phyloP scores from a whole-genome alignment of 176 grass and related monocot species.

The Calamus simplicifolius region DNA sequence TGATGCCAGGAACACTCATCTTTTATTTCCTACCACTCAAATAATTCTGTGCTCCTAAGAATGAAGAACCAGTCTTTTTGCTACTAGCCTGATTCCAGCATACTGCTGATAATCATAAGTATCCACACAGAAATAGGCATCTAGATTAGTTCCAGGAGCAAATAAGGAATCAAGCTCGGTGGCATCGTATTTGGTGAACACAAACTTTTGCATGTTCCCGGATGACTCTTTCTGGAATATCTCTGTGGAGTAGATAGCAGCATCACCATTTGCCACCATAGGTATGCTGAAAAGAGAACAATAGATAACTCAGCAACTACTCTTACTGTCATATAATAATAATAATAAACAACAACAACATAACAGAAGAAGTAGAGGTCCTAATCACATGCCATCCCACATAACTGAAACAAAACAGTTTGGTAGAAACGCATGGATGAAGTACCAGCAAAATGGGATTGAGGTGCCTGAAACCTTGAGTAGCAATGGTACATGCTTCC shows the following conservation, averaged over 20 bases:
- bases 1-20: no score
- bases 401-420: conserved; percentile 2
- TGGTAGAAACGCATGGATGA: no score
- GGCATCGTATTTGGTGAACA: conserved; percentile 45
- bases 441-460: no score
- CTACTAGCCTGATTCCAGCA: conserved; percentile 62
- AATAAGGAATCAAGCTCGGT: conserved; percentile 48
- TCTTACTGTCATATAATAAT: conserved; percentile 1
- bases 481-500: no score
- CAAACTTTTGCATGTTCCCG: conserved; percentile 62
- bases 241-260: conserved; percentile 46
- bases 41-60: conserved; percentile 2
- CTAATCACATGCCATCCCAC: no score
- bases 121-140: conserved; percentile 56
- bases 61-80: conserved; percentile 56
- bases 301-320: no score
- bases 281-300: conserved; percentile 52
- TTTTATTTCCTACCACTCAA: no score
- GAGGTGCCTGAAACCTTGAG: no score
- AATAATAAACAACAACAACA: not conserved
- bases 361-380: no score
- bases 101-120: conserved; percentile 66
- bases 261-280: conserved; percentile 24
- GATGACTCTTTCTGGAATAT: conserved; percentile 53
- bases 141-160: conserved; percentile 36